Conservation (phyloP, 768 basidiomycete species). For the Leucosporidium scottii region DNA sequence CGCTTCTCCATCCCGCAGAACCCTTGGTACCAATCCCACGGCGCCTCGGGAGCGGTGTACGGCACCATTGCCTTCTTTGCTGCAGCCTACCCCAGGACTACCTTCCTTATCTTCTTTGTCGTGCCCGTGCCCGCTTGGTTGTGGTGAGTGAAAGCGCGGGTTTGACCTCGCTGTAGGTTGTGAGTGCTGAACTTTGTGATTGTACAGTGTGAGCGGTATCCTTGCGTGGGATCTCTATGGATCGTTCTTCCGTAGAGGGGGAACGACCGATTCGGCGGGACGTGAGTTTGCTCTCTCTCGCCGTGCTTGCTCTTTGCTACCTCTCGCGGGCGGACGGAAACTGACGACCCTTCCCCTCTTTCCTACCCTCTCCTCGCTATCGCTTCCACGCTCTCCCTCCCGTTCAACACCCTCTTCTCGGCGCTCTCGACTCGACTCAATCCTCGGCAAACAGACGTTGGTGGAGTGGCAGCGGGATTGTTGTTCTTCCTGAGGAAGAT, state of each 20-base stretch:
- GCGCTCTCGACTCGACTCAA: no score
- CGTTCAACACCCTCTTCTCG: no score
- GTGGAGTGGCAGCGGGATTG: slow-evolving; percentile 16
- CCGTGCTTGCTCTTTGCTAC: not conserved
- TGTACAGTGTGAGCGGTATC: slow-evolving; percentile 55
- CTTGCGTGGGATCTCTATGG: slow-evolving; percentile 55
- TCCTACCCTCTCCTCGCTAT: not conserved
- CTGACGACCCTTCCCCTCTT: no score
- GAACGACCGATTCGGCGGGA: slow-evolving; percentile 21
- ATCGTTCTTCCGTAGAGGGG: slow-evolving; percentile 34
- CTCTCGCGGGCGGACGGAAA: no score
- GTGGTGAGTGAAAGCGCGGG: not conserved
- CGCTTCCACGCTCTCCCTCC: no score
- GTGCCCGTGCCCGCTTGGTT: slow-evolving; percentile 69
- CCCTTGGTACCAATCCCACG: slow-evolving; percentile 38
- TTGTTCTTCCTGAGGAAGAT: slow-evolving; percentile 27
- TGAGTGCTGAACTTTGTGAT: not conserved
- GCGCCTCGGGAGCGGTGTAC: slow-evolving; percentile 72
- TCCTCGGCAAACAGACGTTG: slow-evolving; percentile 25
- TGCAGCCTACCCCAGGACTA: slow-evolving; percentile 58
- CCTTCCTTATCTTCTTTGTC: slow-evolving; percentile 61
- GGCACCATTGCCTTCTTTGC: slow-evolving; percentile 65
- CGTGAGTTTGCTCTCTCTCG: slow-evolving; percentile 10
- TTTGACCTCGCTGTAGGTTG: not conserved
- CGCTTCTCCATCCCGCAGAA: slow-evolving; percentile 11